A percentile compares a stretch with the other conserved stretches of the same genome.
These are phyloP conservation scores for Talaromyces thailandensis DNA, from an alignment of 495 filamentous ascomycete species.

Conservation along the genomic window DNA sequence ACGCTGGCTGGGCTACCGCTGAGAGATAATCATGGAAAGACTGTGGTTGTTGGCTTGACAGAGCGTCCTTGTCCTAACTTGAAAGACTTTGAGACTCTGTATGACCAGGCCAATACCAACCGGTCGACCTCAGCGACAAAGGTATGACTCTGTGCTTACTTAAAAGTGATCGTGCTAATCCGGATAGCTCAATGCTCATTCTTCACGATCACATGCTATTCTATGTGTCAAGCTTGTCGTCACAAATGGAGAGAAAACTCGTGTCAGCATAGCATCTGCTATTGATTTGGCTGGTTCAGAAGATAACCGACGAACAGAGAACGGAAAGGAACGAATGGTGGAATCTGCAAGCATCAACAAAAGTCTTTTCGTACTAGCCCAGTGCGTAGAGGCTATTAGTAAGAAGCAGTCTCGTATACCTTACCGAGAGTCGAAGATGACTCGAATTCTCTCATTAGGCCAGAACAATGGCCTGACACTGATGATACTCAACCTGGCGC, in stretches of 20 bases:
- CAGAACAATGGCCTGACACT: slow-evolving; percentile 94
- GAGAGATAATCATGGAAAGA: slow-evolving; percentile 82
- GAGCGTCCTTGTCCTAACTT: slow-evolving; percentile 77
- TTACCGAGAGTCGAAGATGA: slow-evolving; percentile 96
- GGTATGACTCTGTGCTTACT: slow-evolving; percentile 20
- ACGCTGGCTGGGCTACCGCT: slow-evolving; percentile 77
- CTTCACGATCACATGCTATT: slow-evolving; percentile 87
- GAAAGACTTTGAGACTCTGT: slow-evolving; percentile 87
- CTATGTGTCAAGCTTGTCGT: slow-evolving; percentile 82
- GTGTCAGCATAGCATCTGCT: slow-evolving; percentile 77
- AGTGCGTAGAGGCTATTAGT: slow-evolving; percentile 92
- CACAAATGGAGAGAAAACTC: slow-evolving; percentile 58
- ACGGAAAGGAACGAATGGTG: slow-evolving; percentile 84
- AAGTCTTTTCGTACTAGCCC: slow-evolving; percentile 85
- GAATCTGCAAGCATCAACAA: slow-evolving; percentile 99
- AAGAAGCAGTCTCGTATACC: slow-evolving; percentile 76
- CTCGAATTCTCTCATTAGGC: slow-evolving; percentile 80
- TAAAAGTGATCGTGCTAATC: slow-evolving; percentile 10
- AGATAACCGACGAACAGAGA: slow-evolving; percentile 90
- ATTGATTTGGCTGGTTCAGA: slow-evolving; percentile 97
- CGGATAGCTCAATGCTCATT: slow-evolving; percentile 75
- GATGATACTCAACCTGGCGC: slow-evolving; percentile 94
- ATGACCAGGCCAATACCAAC: slow-evolving; percentile 92
- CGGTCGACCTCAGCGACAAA: slow-evolving; percentile 89
- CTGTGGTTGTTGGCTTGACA: slow-evolving; percentile 82